phyloP scores from a whole-genome alignment of 1,139 yeast species.

The Scheffersomyces segobiensis region DNA sequence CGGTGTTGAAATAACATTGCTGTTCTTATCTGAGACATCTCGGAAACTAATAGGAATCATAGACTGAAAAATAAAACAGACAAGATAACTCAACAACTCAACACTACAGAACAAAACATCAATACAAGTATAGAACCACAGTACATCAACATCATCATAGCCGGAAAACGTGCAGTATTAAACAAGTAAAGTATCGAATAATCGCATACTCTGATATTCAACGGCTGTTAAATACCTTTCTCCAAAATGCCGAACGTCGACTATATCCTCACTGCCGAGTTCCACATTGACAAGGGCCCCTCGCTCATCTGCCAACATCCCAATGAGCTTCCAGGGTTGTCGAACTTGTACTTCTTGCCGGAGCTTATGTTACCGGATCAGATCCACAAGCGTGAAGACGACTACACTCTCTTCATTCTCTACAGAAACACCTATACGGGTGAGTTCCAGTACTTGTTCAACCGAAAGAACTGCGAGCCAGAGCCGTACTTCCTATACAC shows the following conservation, averaged over 20 bases:
- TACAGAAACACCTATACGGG: constrained; percentile 42
- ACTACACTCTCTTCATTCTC: constrained; percentile 58
- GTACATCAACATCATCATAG: not conserved
- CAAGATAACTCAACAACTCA: not conserved
- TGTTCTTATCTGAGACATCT: not conserved
- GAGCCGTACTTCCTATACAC: constrained; percentile 56
- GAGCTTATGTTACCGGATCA: constrained; percentile 67
- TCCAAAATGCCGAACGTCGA: constrained; percentile 30
- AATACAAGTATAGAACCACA: not conserved
- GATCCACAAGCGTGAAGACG: constrained; percentile 60
- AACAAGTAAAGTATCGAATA: not conserved
- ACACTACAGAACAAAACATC: not conserved
- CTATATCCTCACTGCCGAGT: constrained; percentile 55
- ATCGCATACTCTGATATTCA: not conserved
- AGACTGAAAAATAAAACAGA: not conserved
- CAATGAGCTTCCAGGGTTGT: constrained; percentile 41
- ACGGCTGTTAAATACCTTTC: not conserved
- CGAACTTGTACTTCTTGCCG: constrained; percentile 42
- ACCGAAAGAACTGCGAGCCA: constrained; percentile 30
- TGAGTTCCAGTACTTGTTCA: constrained; percentile 41
- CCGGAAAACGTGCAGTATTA: not conserved
- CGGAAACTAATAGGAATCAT: not conserved
- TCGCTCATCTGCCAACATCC: constrained; percentile 53
- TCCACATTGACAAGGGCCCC: constrained; percentile 59
- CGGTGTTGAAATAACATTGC: not conserved